Conservation (phyloP, 106 monocot species). For the Dioscorea alata region DNA sequence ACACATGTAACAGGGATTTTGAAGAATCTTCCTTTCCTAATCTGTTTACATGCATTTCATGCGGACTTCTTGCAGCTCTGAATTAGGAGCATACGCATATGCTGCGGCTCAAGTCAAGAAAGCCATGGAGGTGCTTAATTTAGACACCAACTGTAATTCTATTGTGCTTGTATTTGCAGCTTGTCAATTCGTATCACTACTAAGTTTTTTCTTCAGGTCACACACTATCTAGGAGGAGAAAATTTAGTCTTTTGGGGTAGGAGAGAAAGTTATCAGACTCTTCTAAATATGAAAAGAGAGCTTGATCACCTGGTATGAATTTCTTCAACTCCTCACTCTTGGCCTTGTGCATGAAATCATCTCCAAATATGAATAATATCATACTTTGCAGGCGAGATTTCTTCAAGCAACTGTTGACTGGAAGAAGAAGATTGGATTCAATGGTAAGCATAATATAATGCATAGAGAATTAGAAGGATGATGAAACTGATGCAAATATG, state of each 20-base stretch:
- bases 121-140: slow-evolving; percentile 71
- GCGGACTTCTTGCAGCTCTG: slow-evolving; percentile 50
- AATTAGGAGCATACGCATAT: slow-evolving; percentile 87
- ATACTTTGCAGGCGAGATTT: slow-evolving; percentile 61
- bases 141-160: too few relatives aligned
- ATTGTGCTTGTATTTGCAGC: too few relatives aligned
- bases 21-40: not conserved
- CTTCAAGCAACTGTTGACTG: slow-evolving; percentile 89
- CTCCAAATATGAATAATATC: not conserved
- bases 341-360: not conserved
- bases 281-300: slow-evolving; percentile 96
- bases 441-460: slow-evolving; percentile 30
- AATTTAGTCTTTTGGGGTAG: slow-evolving; percentile 99
- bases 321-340: not conserved
- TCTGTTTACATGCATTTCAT: not conserved
- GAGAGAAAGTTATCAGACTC: slow-evolving; percentile 93
- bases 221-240: slow-evolving; percentile 94
- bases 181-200: too few relatives aligned
- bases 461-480: too few relatives aligned
- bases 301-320: slow-evolving; percentile 82
- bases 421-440: slow-evolving; percentile 96
- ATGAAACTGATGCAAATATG: too few relatives aligned
- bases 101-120: slow-evolving; percentile 99
- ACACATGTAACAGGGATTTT: not conserved
- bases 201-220: slow-evolving; percentile 47